phyloP scores from a whole-genome alignment of 140 eudicot species.

The Ambrosia hybrid region DNA sequence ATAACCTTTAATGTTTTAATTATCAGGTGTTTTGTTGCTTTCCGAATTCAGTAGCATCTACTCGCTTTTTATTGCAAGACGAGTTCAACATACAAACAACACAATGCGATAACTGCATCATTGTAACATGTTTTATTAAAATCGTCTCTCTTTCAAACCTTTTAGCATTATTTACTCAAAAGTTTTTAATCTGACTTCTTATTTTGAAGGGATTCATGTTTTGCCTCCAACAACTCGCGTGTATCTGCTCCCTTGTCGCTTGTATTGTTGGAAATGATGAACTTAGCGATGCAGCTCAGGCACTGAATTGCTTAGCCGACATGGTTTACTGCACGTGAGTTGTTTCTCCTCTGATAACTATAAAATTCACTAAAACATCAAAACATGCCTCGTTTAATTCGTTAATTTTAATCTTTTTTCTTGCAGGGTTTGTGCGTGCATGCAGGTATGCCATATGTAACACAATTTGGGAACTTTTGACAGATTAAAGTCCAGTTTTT shows the following conservation, averaged over 20 bases:
- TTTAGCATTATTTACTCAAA: background rate
- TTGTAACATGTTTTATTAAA: constrained; percentile 44
- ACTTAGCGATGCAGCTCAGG: constrained; percentile 70
- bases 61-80: constrained; percentile 93
- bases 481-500: background rate
- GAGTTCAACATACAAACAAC: constrained; percentile 97
- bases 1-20: background rate
- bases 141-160: background rate
- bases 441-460: constrained; percentile 53
- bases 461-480: background rate
- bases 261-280: constrained; percentile 76
- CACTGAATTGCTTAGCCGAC: constrained; percentile 71
- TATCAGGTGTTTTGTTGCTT: constrained; percentile 82
- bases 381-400: background rate
- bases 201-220: constrained; percentile 78
- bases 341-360: background rate
- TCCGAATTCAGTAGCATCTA: constrained; percentile 93
- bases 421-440: constrained; percentile 76
- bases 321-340: constrained; percentile 81
- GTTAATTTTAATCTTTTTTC: background rate
- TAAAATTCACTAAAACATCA: background rate
- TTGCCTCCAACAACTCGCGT: constrained; percentile 87
- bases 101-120: constrained; percentile 95
- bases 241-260: constrained; percentile 79
- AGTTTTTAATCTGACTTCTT: background rate